A percentile compares a stretch with the other conserved stretches of the same genome.
Evolutionary conservation across 1,284 basidiomycete species (phyloP).

Genomic region (Ceratorhiza oryzae-sativae): DNA sequence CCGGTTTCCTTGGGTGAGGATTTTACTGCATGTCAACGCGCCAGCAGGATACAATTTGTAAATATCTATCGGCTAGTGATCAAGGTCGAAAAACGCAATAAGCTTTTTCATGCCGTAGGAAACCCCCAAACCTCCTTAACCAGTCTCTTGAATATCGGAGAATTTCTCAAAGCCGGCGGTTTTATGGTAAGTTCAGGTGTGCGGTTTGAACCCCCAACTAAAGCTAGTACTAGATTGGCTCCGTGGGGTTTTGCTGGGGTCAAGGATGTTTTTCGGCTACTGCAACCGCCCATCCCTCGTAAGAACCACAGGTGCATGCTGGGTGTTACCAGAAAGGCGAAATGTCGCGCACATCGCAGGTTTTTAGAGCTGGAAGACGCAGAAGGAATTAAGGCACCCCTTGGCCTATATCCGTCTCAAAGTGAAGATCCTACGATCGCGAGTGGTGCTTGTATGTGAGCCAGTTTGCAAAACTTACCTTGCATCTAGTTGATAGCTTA

Average conservation of each 20-base stretch:
- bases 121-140: neutral
- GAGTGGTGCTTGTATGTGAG: neutral
- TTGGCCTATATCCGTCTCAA: slow-evolving; percentile 5
- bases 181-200: neutral
- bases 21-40: no score
- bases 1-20: no score
- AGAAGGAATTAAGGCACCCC: neutral
- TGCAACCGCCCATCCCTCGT: slow-evolving; percentile 19
- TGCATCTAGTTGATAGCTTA: neutral
- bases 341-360: neutral
- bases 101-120: neutral
- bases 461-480: neutral
- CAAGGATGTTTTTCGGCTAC: neutral
- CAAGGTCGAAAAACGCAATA: slow-evolving; percentile 29
- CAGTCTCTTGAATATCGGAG: neutral
- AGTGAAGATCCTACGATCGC: slow-evolving; percentile 5
- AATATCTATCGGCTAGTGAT: no score
- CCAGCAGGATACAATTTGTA: no score
- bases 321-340: neutral
- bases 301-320: neutral
- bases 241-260: slow-evolving; percentile 15
- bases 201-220: no score
- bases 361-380: slow-evolving; percentile 6
- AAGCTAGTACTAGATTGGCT: neutral
- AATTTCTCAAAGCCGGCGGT: slow-evolving; percentile 1